Percentiles rank a stretch among this genome's conserved stretches.
These are phyloP conservation scores for Stereocaulon alpinum DNA, from an alignment of 495 filamentous ascomycete species.

Conservation along the genomic window DNA sequence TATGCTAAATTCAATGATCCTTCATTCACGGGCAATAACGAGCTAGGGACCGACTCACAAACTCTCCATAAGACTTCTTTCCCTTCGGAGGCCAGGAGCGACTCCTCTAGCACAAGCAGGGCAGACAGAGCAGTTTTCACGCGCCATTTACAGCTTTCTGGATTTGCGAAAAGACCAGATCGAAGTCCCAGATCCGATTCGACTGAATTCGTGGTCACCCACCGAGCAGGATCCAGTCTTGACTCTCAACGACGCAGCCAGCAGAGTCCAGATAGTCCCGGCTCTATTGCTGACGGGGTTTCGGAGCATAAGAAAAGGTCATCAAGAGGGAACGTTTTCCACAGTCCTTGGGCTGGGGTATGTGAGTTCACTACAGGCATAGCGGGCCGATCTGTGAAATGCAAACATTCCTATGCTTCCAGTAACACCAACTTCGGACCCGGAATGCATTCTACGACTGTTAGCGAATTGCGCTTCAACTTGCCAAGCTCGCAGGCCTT, in stretches of 20 bases:
- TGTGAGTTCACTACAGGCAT: slow-evolving; percentile 74
- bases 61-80: background rate
- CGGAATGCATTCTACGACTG: slow-evolving; percentile 37
- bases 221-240: background rate
- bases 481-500: slow-evolving; percentile 40
- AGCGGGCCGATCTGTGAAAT: slow-evolving; percentile 63
- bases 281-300: background rate
- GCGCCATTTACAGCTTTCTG: slow-evolving; percentile 5
- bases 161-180: background rate
- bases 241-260: slow-evolving; percentile 13
- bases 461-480: slow-evolving; percentile 86
- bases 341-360: slow-evolving; percentile 73
- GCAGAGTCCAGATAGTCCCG: slow-evolving; percentile 1
- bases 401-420: slow-evolving; percentile 54
- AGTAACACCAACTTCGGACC: slow-evolving; percentile 21
- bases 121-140: slow-evolving; percentile 2
- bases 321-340: slow-evolving; percentile 50
- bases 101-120: background rate
- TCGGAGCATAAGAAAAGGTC: slow-evolving; percentile 7
- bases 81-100: background rate
- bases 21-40: background rate
- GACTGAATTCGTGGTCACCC: background rate
- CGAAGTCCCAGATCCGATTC: background rate
- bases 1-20: slow-evolving; percentile 44
- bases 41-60: background rate